These are phyloP conservation scores for Tetrahymena malaccensis DNA, from an alignment of 73 alveolate species.

Conservation along the genomic window DNA sequence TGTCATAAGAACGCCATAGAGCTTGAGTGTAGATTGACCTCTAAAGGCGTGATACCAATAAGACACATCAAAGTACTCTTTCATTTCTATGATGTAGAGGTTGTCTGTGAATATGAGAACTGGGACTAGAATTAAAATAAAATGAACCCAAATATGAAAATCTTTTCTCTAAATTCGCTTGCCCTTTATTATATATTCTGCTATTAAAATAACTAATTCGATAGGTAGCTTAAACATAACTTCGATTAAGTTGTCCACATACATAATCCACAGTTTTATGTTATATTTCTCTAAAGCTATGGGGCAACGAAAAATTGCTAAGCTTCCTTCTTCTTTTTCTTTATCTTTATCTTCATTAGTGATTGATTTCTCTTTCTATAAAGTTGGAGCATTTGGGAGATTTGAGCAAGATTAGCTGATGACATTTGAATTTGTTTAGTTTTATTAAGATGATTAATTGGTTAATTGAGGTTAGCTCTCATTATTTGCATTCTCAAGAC, in stretches of 20 bases:
- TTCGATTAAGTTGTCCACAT: not conserved
- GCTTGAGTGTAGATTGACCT: not conserved
- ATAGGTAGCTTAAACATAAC: not conserved
- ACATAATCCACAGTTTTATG: not conserved
- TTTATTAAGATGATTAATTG: not conserved
- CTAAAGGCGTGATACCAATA: not conserved
- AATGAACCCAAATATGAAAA: not conserved
- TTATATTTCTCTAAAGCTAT: not conserved
- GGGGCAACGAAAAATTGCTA: not conserved
- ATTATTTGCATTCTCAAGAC: not conserved
- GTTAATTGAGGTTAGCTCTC: not conserved
- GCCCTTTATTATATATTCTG: not conserved
- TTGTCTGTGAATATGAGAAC: not conserved
- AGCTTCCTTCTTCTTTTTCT: not conserved
- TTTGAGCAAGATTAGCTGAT: not conserved
- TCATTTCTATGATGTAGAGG: not conserved
- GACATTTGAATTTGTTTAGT: not conserved
- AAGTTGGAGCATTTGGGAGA: not conserved
- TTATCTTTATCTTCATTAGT: not conserved
- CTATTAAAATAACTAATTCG: not conserved
- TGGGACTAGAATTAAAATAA: not conserved
- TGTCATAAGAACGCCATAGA: not conserved
- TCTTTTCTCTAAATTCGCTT: not conserved
- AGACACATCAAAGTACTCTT: not conserved
- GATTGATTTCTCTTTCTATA: not conserved